Conservation (phyloP, 2,329 filamentous ascomycete genomes). For the Amphichorda felina region DNA sequence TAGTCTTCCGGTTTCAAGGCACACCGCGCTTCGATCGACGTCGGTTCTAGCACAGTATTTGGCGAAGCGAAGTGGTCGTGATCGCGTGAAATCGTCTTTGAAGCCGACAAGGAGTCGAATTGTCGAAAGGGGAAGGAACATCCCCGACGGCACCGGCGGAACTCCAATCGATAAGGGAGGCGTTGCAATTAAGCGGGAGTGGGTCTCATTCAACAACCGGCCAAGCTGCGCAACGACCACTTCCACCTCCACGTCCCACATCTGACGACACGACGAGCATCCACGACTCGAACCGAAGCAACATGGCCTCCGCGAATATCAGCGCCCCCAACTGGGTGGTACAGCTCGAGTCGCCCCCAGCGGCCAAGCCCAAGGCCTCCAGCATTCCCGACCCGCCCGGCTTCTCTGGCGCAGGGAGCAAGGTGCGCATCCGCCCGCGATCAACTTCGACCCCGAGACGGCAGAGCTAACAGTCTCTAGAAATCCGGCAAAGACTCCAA, state of each 20-base stretch:
- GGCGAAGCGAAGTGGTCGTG: background rate
- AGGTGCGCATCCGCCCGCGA: constrained; percentile 30
- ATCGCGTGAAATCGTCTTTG: background rate
- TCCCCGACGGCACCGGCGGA: background rate
- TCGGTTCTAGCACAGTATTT: background rate
- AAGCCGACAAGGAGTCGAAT: too few species aligned
- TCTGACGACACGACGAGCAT: background rate
- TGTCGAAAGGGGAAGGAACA: constrained; percentile 1
- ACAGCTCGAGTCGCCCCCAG: constrained; percentile 61
- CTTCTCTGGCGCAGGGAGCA: constrained; percentile 49
- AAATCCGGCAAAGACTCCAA: constrained; percentile 29
- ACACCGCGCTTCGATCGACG: background rate
- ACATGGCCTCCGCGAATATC: constrained; percentile 19
- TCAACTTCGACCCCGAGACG: background rate
- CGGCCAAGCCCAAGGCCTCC: constrained; percentile 51
- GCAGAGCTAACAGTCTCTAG: background rate
- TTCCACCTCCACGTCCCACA: background rate
- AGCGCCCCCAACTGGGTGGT: constrained; percentile 64
- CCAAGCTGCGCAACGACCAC: background rate
- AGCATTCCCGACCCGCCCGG: constrained; percentile 78
- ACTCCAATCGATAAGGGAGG: constrained; percentile 5
- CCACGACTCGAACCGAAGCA: background rate
- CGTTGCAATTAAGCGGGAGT: constrained; percentile 4
- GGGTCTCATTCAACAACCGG: constrained; percentile 1
- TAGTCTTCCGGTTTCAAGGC: too few species aligned